A percentile compares a stretch with the other conserved stretches of the same genome.
phyloP scores from a whole-genome alignment of 2,329 filamentous ascomycete species.

The Nemania sp. region DNA sequence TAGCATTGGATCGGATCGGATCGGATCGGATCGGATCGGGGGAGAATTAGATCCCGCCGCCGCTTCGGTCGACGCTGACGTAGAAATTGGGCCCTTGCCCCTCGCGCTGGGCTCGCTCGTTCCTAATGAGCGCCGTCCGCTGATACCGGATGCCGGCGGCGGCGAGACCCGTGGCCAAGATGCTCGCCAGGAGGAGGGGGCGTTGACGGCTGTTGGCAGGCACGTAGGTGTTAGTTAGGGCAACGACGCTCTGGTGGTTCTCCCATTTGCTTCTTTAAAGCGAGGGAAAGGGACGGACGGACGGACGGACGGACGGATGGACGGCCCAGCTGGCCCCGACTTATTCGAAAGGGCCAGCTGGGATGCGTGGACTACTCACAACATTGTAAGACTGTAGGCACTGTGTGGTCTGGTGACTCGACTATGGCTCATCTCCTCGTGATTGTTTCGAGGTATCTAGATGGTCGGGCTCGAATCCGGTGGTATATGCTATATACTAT shows the following conservation, averaged over 20 bases:
- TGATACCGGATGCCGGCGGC: slow-evolving; percentile 39
- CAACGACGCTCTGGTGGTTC: neutral
- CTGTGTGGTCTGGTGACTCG: neutral
- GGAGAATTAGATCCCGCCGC: slow-evolving; percentile 39
- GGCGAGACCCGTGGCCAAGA: slow-evolving; percentile 38
- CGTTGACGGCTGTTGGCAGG: slow-evolving; percentile 9
- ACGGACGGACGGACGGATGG: neutral
- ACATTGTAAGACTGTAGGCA: slow-evolving; percentile 8
- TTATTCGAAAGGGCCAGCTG: neutral
- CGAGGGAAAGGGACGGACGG: neutral
- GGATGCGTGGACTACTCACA: slow-evolving; percentile 12
- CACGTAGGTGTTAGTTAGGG: slow-evolving; percentile 1
- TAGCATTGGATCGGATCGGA: too few species aligned
- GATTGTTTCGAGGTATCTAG: neutral
- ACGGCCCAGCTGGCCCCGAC: neutral
- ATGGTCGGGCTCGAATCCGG: neutral
- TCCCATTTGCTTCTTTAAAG: neutral
- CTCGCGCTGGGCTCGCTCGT: slow-evolving; percentile 43
- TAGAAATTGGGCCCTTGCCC: slow-evolving; percentile 45
- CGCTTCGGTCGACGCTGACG: slow-evolving; percentile 58
- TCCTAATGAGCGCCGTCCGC: slow-evolving; percentile 18
- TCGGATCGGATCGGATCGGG: too few species aligned
- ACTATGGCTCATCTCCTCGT: neutral
- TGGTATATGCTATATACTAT: neutral
- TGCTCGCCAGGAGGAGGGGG: slow-evolving; percentile 29